Base-by-base conservation (phyloP, 2,329 filamentous ascomycete species). In the Sporothrix protearum region DNA sequence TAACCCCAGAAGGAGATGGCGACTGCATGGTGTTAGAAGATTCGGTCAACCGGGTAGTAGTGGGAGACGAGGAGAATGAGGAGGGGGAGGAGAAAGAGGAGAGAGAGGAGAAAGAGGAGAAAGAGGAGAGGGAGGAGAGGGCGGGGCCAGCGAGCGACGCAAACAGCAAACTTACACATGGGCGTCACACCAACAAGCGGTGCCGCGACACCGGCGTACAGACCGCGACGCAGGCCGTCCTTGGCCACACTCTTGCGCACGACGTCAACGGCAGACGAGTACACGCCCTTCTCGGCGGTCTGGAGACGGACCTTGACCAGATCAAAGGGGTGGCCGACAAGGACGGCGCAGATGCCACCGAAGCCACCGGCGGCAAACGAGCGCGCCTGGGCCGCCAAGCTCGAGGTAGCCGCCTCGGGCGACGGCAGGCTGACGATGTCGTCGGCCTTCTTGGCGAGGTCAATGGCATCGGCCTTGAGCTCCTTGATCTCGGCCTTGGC, bases 141-240 rank as follows among this genome's bases (percentile, higher is more conserved):
- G n/a, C n/a, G n/a, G n/a, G n/a, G n/a, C n/a, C n/a, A 28, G 6
- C n/a, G 47, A 70, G 69, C 39, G 19, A 59, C 57, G 49, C n/a
- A 55, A 63, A 19, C 61, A 49, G 16, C 25, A 57, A 51, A 88
- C 94, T 83, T 87, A 97, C 94, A 99, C 96, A 99, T 99, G 71
- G 96, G 96, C 73, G 96, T 99, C 19, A 99, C 96, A 70, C 96
- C 96, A 10, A 97, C 92, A 74, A 99, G 84, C 59, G 96, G 96
- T 77, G 96, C 96, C 76, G 92, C 96, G 61, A 99, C 95, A 80
- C 96, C 96, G n/a, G 96, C 96, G 81, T 99, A 99, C 74, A 99
- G 81, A 9, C 96, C 96, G 81, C 92, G 83, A 73, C 82, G 77
- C 76, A 97, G 80, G 1, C 96, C 96, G 81, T 98, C 95, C 73